Base-by-base conservation (phyloP, 176 grass and related monocot genomes). In the Oryza glumipatula region DNA sequence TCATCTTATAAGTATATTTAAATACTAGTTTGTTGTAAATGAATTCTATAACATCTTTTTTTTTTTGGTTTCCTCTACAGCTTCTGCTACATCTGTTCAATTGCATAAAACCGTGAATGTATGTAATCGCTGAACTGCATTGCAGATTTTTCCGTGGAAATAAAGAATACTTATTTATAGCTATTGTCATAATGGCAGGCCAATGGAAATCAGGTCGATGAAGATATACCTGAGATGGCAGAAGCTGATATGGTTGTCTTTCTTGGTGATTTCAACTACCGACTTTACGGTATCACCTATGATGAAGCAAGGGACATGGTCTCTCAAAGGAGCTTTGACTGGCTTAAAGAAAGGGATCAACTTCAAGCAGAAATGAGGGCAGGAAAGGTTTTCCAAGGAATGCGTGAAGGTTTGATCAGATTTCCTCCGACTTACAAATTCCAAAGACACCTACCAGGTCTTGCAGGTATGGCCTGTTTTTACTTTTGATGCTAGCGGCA, bases 341-440 rank as follows among this genome's bases (percentile, higher is more conserved):
- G 95, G 95, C 91, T 98, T 86, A 91, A 91, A 92, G 93, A 98
- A 68, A 98, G 94, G 87, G 95, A 98, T 85, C 95, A 98, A 76
- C 91, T 98, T 74, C 85, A 80, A 71, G 89, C 80, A 22, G 93
- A 98, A 87, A 98, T 98, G 95, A 92, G 87, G 79, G 87, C 88
- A 49, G 95, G 95, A 76, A 95, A 89, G 47, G 91, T 98, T 35
- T 98, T 98, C 90, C 95, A 98, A 83, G 95, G 96, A 86, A 98
- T 98, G 93, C 91, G 95, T 78, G 96, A 98, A 90, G 96, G 89
- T 80, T 85, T 84, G 5, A 90, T 98, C 66, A 92, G 75, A 89
- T 98, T 98, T 91, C 96, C 96, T 80, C 96, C 96, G 6, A 98
- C 96, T 43, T 98, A 98, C 85, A 98, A 98, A 87, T 98, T 98